Conservation (phyloP, 2,329 filamentous ascomycete genomes). For the Neofusicoccum laricinum region DNA sequence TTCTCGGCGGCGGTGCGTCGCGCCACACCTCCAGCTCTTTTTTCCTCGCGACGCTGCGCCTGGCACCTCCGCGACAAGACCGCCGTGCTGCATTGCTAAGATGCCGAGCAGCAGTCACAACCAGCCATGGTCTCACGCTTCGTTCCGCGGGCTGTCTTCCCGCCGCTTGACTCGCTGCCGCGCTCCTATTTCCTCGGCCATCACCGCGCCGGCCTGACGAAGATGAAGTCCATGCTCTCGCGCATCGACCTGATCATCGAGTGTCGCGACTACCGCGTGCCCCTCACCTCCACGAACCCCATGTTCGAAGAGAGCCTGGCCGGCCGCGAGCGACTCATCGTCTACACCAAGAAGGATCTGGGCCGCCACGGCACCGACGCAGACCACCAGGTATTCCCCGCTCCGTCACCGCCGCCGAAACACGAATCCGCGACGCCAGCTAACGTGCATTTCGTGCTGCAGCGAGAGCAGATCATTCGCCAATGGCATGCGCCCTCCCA, state of each 20-base stretch:
- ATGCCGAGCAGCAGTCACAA: not conserved
- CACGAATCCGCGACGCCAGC: not conserved
- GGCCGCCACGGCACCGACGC: conserved; percentile 46
- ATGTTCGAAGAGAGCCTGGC: conserved; percentile 77
- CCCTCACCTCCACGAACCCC: conserved; percentile 85
- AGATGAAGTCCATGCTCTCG: conserved; percentile 78
- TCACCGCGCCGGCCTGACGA: conserved; percentile 74
- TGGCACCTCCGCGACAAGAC: not conserved
- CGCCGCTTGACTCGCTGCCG: conserved; percentile 70
- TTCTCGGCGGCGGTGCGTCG: not conserved
- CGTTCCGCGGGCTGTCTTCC: conserved; percentile 70
- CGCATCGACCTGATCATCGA: conserved; percentile 87
- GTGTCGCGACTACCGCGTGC: conserved; percentile 89
- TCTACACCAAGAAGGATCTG: conserved; percentile 89
- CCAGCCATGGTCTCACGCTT: conserved; percentile 51
- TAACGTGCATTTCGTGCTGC: conserved; percentile 17
- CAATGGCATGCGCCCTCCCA: conserved; percentile 53
- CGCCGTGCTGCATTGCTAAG: not conserved
- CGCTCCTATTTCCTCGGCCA: conserved; percentile 95
- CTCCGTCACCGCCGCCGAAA: not conserved
- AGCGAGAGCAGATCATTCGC: conserved; percentile 52
- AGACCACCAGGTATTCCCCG: not conserved
- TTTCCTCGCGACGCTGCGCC: not conserved
- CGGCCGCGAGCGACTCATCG: conserved; percentile 70
- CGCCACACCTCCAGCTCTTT: not conserved